Conservation (phyloP, 2,329 filamentous ascomycete species). For the Fusarium sp. region DNA sequence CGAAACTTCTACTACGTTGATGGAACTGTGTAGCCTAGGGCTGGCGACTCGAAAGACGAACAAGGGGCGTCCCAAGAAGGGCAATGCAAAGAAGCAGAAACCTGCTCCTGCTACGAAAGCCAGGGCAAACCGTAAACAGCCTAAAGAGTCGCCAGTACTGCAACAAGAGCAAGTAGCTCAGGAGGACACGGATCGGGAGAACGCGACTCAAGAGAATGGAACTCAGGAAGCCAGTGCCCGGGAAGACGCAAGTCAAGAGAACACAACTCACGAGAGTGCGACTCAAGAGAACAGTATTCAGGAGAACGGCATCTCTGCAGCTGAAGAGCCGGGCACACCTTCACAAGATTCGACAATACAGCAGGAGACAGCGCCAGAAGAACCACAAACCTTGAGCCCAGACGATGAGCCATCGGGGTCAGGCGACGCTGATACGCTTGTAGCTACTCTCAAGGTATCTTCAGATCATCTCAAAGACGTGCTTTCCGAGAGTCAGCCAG, state of each 20-base stretch:
- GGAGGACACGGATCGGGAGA: background rate
- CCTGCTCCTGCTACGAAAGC: background rate
- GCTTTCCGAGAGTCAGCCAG: background rate
- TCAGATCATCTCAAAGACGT: conserved; percentile 11
- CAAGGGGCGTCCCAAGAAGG: conserved; percentile 43
- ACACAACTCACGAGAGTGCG: background rate
- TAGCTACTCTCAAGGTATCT: conserved; percentile 24
- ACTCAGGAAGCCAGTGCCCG: background rate
- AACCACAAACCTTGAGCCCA: background rate
- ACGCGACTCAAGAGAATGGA: background rate
- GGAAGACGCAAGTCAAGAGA: background rate
- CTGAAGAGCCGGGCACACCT: background rate
- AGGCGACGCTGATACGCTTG: background rate
- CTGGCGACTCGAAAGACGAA: conserved; percentile 33
- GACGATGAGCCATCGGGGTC: background rate
- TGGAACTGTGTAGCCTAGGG: conserved; percentile 42
- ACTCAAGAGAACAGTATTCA: background rate
- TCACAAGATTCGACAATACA: background rate
- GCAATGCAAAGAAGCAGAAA: conserved; percentile 23
- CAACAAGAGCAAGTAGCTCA: background rate
- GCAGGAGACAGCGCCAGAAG: background rate
- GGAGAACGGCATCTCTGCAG: background rate
- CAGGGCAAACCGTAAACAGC: conserved; percentile 7
- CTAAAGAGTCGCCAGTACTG: background rate
- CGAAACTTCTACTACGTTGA: conserved; percentile 32